Percentiles rank a stretch among this genome's conserved stretches.
These are phyloP conservation scores for Colletotrichum coccodes DNA, from an alignment of 2,329 filamentous ascomycete genomes.

Conservation along the genomic window DNA sequence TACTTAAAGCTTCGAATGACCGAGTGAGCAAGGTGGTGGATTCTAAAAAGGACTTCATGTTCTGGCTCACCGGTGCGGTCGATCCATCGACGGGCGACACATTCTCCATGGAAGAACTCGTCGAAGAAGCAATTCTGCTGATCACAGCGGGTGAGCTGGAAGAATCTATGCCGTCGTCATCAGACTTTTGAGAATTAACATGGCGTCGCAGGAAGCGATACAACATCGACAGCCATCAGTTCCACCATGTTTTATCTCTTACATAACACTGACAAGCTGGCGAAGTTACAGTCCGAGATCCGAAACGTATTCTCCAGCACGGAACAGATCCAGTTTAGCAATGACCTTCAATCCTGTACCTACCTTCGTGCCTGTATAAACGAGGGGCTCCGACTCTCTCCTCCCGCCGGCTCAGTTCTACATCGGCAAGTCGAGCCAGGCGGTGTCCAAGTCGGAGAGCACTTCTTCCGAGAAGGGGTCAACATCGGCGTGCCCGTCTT, in stretches of 20 bases:
- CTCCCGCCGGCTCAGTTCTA: slow-evolving; percentile 2
- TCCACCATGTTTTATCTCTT: slow-evolving; percentile 18
- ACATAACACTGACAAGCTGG: slow-evolving; percentile 9
- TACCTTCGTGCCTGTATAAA: slow-evolving; percentile 19
- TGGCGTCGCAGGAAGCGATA: slow-evolving; percentile 20
- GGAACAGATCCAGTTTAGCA: slow-evolving; percentile 8
- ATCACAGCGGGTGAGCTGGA: slow-evolving; percentile 13
- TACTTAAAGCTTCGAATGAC: not conserved
- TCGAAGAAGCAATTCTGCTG: slow-evolving; percentile 17
- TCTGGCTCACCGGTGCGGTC: slow-evolving; percentile 16
- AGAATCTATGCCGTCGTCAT: rapidly evolving
- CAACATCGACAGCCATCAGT: slow-evolving; percentile 6
- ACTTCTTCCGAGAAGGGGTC: not conserved
- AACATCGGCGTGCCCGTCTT: slow-evolving; percentile 22
- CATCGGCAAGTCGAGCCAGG: slow-evolving; percentile 5
- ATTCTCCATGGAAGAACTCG: slow-evolving; percentile 19
- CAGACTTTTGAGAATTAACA: too few species aligned
- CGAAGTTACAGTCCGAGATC: not conserved
- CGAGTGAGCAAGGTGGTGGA: slow-evolving; percentile 9
- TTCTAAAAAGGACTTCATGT: slow-evolving; percentile 19
- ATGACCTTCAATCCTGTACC: slow-evolving; percentile 4
- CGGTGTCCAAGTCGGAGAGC: not conserved
- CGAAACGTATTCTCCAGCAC: not conserved
- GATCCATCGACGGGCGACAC: not conserved
- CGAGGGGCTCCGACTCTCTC: slow-evolving; percentile 12